These are phyloP conservation scores for Kalanchoe fedtschenkoi DNA, from an alignment of 164 flowering plant species.

Conservation along the genomic window DNA sequence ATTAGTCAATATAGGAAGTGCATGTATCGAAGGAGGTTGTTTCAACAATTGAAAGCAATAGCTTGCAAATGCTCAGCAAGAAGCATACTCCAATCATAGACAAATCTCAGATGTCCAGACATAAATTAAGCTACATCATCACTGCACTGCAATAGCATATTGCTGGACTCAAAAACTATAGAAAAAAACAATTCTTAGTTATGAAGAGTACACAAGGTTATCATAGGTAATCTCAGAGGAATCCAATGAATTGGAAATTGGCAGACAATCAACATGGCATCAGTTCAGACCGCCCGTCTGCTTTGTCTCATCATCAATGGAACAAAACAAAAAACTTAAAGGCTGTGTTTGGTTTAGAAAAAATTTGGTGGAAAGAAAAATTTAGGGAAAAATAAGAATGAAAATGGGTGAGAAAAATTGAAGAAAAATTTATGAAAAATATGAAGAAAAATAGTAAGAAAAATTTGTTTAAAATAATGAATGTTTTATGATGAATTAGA, in stretches of 20 bases:
- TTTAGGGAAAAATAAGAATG: no score
- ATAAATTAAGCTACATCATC: conserved; percentile 36
- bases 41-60: no score
- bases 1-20: no score
- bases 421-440: no score
- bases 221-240: conserved; percentile 30
- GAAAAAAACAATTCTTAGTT: neutral
- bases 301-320: conserved; percentile 49
- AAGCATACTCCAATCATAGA: conserved; percentile 17
- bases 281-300: conserved; percentile 95
- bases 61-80: conserved; percentile 22
- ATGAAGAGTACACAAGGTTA: neutral
- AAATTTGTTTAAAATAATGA: neutral
- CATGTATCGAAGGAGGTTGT: no score
- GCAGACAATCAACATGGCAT: conserved; percentile 84
- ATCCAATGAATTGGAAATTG: conserved; percentile 23
- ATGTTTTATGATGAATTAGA: no score
- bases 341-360: no score
- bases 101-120: conserved; percentile 30
- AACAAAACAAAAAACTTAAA: neutral
- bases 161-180: neutral
- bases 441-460: no score
- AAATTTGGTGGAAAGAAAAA: no score
- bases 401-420: no score
- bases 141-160: conserved; percentile 18